A percentile compares a stretch with the other conserved stretches of the same genome.
Evolutionary conservation across 257 asterid species (phyloP).

Genomic region (Perilla frutescens): DNA sequence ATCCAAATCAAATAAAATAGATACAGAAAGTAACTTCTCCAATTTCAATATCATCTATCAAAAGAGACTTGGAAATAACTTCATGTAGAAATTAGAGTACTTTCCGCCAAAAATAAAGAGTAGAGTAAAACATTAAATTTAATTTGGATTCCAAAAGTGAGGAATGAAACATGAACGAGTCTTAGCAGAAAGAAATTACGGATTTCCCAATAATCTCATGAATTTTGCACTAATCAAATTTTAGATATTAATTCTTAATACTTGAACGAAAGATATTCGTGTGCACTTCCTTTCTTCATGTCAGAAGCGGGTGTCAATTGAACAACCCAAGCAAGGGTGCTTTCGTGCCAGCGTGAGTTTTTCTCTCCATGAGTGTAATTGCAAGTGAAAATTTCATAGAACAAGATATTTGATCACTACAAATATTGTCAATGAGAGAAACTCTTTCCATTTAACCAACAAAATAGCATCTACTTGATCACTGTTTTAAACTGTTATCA

Average conservation of each 20-base stretch:
- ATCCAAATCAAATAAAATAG: constrained; percentile 10
- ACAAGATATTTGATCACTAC: constrained; percentile 13
- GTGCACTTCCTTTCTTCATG: background rate
- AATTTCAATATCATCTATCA: constrained; percentile 12
- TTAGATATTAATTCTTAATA: background rate
- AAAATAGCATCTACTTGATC: background rate
- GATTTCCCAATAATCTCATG: background rate
- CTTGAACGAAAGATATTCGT: constrained; percentile 1
- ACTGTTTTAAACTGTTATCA: background rate
- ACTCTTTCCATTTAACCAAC: background rate
- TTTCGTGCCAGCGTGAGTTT: background rate
- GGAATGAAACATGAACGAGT: background rate
- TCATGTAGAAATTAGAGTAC: background rate
- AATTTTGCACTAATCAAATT: background rate
- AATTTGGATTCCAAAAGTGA: constrained; percentile 16
- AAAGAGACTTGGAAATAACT: constrained; percentile 9
- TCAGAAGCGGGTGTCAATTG: background rate
- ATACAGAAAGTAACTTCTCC: constrained; percentile 17
- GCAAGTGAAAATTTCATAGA: background rate
- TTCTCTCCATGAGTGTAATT: background rate
- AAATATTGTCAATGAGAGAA: background rate
- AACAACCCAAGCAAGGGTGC: background rate
- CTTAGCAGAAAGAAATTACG: background rate
- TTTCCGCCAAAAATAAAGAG: background rate
- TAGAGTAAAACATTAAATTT: background rate